Evolutionary conservation across 2,329 filamentous ascomycete species (phyloP).

Genomic region (Epichloe aotearoae): DNA sequence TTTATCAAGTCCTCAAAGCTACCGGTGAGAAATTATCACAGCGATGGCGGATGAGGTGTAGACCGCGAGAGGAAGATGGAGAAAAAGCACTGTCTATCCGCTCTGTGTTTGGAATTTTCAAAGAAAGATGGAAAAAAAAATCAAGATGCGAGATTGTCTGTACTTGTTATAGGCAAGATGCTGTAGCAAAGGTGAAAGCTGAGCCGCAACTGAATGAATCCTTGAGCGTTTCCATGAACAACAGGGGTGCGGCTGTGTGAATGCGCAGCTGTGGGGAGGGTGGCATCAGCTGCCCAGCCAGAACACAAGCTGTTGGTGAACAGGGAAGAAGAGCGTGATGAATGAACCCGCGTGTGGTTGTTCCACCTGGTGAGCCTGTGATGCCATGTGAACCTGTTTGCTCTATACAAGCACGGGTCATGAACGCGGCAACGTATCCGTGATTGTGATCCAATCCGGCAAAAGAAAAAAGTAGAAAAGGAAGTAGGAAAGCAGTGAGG

Average conservation of each 20-base stretch:
- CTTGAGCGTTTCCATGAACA: not conserved
- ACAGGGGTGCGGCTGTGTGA: not conserved
- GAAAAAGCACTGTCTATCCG: not conserved
- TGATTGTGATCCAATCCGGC: not conserved
- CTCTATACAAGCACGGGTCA: not conserved
- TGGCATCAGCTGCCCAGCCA: not conserved
- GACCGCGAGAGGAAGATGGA: not conserved
- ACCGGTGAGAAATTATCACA: not conserved
- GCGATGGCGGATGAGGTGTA: too few relatives aligned
- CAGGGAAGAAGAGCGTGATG: not conserved
- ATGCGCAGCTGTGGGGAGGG: not conserved
- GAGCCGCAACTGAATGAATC: not conserved
- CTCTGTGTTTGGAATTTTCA: too few relatives aligned
- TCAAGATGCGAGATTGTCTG: not conserved
- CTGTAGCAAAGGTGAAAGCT: not conserved
- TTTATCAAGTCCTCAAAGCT: not conserved
- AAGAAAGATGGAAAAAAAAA: not conserved
- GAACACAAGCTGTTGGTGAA: not conserved
- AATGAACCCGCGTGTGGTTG: not conserved
- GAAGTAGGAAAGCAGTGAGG: too few relatives aligned
- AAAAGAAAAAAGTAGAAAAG: not conserved
- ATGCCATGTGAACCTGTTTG: not conserved
- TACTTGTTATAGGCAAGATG: slow-evolving; percentile 1
- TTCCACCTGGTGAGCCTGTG: not conserved
- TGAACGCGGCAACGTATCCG: not conserved